phyloP scores from a whole-genome alignment of 345 rosid species.

The Eucalyptus globulus region DNA sequence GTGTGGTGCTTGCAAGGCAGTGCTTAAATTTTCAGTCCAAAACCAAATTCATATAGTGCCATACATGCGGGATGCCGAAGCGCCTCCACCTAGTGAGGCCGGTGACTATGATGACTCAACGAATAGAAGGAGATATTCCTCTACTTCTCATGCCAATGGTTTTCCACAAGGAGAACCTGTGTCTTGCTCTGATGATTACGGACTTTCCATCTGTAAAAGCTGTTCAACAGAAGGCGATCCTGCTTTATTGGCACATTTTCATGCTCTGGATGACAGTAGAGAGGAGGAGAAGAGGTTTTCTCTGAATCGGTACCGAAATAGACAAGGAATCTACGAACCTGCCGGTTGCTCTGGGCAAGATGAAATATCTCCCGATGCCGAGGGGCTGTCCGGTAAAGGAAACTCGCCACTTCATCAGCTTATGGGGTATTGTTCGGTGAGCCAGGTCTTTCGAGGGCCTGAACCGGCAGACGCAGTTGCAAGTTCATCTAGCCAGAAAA shows the following conservation, averaged over 20 bases:
- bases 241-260: background rate
- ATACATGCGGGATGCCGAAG: slow-evolving; percentile 2
- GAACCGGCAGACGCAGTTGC: background rate
- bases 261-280: background rate
- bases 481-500: background rate
- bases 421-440: slow-evolving; percentile 73
- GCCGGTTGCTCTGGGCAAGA: background rate
- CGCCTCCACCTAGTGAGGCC: slow-evolving; percentile 20
- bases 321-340: background rate
- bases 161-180: slow-evolving; percentile 4
- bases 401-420: slow-evolving; percentile 68
- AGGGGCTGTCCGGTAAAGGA: slow-evolving; percentile 17
- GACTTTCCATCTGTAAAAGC: slow-evolving; percentile 8
- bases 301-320: background rate
- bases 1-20: slow-evolving; percentile 61
- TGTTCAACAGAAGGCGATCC: slow-evolving; percentile 10
- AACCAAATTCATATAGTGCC: slow-evolving; percentile 42
- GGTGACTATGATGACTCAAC: slow-evolving; percentile 2
- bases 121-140: background rate
- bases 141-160: slow-evolving; percentile 1
- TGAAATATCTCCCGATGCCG: slow-evolving; percentile 9
- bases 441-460: slow-evolving; percentile 34
- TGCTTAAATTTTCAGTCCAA: slow-evolving; percentile 59
- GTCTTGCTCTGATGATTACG: slow-evolving; percentile 24
- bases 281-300: background rate